Evolutionary conservation across 768 basidiomycete genomes (phyloP).

Genomic region (Pleurotus eryngii): DNA sequence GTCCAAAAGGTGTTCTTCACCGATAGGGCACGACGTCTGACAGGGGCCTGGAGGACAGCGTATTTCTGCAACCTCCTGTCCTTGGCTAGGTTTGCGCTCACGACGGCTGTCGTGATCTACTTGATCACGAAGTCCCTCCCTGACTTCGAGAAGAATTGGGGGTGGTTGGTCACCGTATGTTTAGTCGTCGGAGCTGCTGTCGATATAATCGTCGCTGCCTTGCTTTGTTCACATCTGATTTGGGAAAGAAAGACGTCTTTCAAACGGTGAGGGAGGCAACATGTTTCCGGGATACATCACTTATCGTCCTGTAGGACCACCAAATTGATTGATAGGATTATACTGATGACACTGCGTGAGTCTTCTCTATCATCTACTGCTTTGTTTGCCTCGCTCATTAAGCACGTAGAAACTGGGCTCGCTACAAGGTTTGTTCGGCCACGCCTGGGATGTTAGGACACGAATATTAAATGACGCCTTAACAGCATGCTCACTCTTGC

Average conservation of each 20-base stretch:
- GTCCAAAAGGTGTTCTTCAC: neutral
- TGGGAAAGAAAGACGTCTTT: slow-evolving; percentile 1
- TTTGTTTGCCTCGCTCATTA: no score
- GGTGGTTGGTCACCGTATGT: slow-evolving; percentile 4
- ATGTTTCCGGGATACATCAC: neutral
- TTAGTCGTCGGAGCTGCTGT: slow-evolving; percentile 5
- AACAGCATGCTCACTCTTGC: slow-evolving; percentile 1
- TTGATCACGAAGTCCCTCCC: slow-evolving; percentile 12
- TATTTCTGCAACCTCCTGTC: neutral
- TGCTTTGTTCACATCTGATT: slow-evolving; percentile 3
- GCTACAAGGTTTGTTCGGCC: neutral
- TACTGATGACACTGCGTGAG: slow-evolving; percentile 6
- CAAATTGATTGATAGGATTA: slow-evolving; percentile 4
- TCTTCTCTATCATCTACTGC: neutral
- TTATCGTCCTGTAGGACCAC: neutral
- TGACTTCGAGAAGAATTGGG: slow-evolving; percentile 1
- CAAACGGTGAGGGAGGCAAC: neutral
- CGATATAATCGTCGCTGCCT: slow-evolving; percentile 3
- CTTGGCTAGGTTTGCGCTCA: slow-evolving; percentile 2
- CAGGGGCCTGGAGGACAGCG: neutral
- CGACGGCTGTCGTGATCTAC: neutral
- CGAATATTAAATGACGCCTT: neutral
- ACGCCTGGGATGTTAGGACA: neutral
- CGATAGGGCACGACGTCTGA: neutral
- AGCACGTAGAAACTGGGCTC: neutral